Percentiles rank a stretch among this genome's conserved stretches.
phyloP scores from a whole-genome alignment of 75 land plant genomes.

The Pinus taeda region DNA sequence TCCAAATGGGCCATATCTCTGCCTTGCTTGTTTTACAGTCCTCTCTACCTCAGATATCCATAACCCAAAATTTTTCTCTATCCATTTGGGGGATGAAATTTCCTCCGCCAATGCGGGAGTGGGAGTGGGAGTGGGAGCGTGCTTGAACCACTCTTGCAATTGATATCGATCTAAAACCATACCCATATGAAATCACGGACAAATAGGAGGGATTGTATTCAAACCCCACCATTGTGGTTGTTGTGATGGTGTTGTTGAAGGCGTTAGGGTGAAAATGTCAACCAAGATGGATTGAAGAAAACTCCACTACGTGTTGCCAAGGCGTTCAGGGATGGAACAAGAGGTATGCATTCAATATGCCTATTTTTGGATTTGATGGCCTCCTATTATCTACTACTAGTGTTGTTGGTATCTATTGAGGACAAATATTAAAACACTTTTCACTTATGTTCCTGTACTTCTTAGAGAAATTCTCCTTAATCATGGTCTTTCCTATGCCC shows the following conservation, averaged over 20 bases:
- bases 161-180: background rate
- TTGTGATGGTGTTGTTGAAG: constrained; percentile 66
- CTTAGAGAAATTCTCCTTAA: too few species aligned
- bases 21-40: too few species aligned
- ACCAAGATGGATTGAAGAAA: constrained; percentile 53
- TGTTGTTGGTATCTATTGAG: too few species aligned
- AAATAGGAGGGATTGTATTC: background rate
- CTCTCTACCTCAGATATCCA: too few species aligned
- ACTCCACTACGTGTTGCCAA: constrained; percentile 55
- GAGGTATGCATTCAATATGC: constrained; percentile 16
- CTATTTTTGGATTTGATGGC: background rate
- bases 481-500: too few species aligned
- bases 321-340: constrained; percentile 68
- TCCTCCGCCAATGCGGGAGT: background rate
- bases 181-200: background rate
- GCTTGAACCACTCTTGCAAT: too few species aligned
- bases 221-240: constrained; percentile 38
- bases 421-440: too few species aligned
- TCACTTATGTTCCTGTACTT: too few species aligned
- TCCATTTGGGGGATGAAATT: background rate
- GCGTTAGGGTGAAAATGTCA: constrained; percentile 77
- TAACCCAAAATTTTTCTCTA: too few species aligned
- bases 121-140: too few species aligned
- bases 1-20: too few species aligned
- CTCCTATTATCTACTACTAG: background rate